A percentile compares a stretch with the other conserved stretches of the same genome.
Evolutionary conservation across 352 stramenopile species (phyloP).

Genomic region (Globisporangium heterothallicum): DNA sequence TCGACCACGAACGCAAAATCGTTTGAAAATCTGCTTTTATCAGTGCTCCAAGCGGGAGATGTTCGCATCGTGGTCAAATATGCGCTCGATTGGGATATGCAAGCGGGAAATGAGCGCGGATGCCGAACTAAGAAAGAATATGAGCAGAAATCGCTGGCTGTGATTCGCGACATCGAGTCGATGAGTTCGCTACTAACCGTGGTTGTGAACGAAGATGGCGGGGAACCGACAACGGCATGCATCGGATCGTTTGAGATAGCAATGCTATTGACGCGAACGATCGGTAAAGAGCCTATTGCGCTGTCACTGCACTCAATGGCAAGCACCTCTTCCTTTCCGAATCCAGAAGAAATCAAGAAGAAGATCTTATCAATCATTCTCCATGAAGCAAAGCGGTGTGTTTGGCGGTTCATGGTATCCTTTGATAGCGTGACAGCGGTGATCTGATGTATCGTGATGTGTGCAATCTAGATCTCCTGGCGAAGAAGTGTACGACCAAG

Average conservation of each 20-base stretch:
- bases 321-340: constrained; percentile 39
- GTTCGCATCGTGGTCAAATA: constrained; percentile 39
- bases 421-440: too few relatives aligned
- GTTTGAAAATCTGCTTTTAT: constrained; percentile 56
- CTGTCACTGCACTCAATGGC: constrained; percentile 59
- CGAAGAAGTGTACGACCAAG: constrained; percentile 52
- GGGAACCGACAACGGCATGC: constrained; percentile 9
- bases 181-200: constrained; percentile 48
- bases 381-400: constrained; percentile 57
- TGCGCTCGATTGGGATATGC: constrained; percentile 28
- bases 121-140: constrained; percentile 51
- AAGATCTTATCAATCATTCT: constrained; percentile 52
- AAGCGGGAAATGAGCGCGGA: constrained; percentile 33
- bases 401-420: too few relatives aligned
- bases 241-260: constrained; percentile 52
- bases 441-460: neutral
- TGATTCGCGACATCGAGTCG: constrained; percentile 38
- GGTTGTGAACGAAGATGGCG: constrained; percentile 26
- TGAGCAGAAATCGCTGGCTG: constrained; percentile 29
- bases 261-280: constrained; percentile 32
- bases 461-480: constrained; percentile 26
- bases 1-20: constrained; percentile 29
- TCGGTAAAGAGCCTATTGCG: constrained; percentile 13
- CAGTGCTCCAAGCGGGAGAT: constrained; percentile 43
- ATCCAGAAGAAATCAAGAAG: constrained; percentile 36